Conservation (phyloP, 169 alveolate genomes). For the Fabrea salina region DNA sequence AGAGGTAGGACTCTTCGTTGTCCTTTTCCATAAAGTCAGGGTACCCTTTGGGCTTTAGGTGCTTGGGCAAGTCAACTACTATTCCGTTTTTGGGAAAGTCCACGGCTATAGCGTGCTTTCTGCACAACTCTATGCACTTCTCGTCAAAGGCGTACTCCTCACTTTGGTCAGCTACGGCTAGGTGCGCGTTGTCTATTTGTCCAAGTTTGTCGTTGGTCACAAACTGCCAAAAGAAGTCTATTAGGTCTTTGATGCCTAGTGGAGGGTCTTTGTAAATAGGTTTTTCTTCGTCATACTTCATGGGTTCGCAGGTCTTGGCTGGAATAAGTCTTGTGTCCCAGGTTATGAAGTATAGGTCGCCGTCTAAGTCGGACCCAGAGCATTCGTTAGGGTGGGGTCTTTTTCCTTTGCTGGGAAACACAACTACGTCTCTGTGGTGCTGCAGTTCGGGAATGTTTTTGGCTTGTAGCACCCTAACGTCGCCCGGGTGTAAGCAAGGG, state of each 20-base stretch:
- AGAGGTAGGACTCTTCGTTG: neutral
- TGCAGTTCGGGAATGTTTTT: conserved; percentile 53
- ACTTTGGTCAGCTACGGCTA: conserved; percentile 26
- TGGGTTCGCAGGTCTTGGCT: conserved; percentile 10
- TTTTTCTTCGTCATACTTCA: conserved; percentile 9
- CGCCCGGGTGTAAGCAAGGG: conserved; percentile 85
- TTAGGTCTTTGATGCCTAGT: conserved; percentile 8
- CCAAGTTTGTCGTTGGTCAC: conserved; percentile 42
- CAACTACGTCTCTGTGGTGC: conserved; percentile 63
- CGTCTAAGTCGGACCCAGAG: conserved; percentile 85
- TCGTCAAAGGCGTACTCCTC: conserved; percentile 34
- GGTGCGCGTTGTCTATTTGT: conserved; percentile 40
- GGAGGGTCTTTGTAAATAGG: neutral
- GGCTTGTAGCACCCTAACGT: conserved; percentile 68
- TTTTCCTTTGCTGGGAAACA: conserved; percentile 67
- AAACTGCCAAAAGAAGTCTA: conserved; percentile 38
- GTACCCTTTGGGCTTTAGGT: neutral
- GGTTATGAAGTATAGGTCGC: conserved; percentile 75
- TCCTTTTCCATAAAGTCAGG: conserved; percentile 37
- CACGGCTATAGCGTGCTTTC: conserved; percentile 65
- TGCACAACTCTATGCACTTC: conserved; percentile 54
- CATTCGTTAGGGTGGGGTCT: conserved; percentile 67
- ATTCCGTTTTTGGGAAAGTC: conserved; percentile 69
- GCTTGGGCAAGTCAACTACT: conserved; percentile 25
- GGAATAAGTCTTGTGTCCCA: conserved; percentile 62